Evolutionary conservation across 176 grass and related monocot species (phyloP), one percentile per base, ranked within the genome.

Genomic region (Thalia dealbata): DNA sequence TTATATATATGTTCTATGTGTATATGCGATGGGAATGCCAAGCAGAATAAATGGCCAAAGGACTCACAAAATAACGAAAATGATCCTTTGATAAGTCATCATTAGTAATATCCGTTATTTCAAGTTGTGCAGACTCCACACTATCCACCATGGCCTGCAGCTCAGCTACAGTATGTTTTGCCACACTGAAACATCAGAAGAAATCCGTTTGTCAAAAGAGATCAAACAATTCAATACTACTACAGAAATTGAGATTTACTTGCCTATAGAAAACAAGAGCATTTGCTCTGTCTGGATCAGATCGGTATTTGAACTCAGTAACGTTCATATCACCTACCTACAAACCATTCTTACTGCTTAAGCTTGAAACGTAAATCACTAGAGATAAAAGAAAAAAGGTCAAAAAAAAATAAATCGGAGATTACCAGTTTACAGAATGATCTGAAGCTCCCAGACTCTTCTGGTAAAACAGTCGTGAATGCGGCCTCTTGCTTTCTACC

Each of bases 291-390:
- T 76, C 71, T 42, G 81, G 82, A 84, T 93, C 90, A 54, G 92
- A 99, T 93, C 90, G 88, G 80, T 99, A 99, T 69, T 93, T 99
- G 75, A 99, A 99, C 81, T 99, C 95, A 18, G 95, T 99, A 69
- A 99, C 93, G 82, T 99, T 99, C 90, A 99, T 93, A 70, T 67
- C 67, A 6, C 90, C 90, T 78, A 99, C 90, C 95, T 99, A 74
- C 79, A 93, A 73, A 48, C 7, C 16, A n/a, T 30, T 67, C 64
- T 21, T n/a, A 67, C n/a, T 67, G 32, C 8, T 42, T 19, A 65
- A 11, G 21, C n/a, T 58, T 8, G 22, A 58, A 58, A 58, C 7
- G 16, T 10, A 7, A n/a, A 42, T 41, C 29, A 22, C 9, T 14
- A 67, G 41, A 42, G 15, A 35, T 27, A 66, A 67, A 42, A n/a